A percentile compares a stretch with the other conserved stretches of the same genome.
These are phyloP conservation scores for Kodamaea plutei DNA, from an alignment of 1,139 yeast genomes.

Conservation along the genomic window DNA sequence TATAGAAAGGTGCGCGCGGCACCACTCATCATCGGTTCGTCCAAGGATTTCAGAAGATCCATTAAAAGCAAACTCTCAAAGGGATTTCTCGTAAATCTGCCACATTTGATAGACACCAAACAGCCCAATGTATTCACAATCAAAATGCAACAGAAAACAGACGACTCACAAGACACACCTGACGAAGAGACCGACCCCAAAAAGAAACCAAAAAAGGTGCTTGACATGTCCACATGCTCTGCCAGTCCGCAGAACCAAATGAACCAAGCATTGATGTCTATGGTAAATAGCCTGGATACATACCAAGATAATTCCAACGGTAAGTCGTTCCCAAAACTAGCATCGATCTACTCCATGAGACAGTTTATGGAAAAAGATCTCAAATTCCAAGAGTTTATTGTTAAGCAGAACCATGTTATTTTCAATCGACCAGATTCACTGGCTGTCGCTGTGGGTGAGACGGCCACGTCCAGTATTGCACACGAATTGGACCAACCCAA, in stretches of 20 bases:
- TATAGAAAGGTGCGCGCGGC: slow-evolving; percentile 8
- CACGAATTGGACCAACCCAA: neutral
- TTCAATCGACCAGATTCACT: slow-evolving; percentile 13
- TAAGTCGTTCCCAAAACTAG: slow-evolving; percentile 26
- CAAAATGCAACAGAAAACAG: slow-evolving; percentile 5
- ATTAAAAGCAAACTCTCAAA: slow-evolving; percentile 42
- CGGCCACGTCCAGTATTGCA: neutral
- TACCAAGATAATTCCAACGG: slow-evolving; percentile 28
- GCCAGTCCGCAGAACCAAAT: slow-evolving; percentile 28
- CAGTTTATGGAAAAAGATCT: slow-evolving; percentile 52
- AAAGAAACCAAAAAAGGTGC: slow-evolving; percentile 15
- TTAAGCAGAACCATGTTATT: slow-evolving; percentile 16
- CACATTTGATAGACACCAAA: slow-evolving; percentile 32
- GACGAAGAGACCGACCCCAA: slow-evolving; percentile 8
- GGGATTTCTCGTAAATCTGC: slow-evolving; percentile 47
- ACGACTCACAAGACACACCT: neutral
- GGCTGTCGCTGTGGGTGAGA: neutral
- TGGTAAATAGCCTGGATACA: slow-evolving; percentile 15
- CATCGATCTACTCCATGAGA: slow-evolving; percentile 45
- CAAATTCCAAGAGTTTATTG: slow-evolving; percentile 34
- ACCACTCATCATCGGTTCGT: slow-evolving; percentile 45
- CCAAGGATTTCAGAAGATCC: slow-evolving; percentile 41
- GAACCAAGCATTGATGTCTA: slow-evolving; percentile 20
- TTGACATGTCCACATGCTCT: slow-evolving; percentile 19
- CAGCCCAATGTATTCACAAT: slow-evolving; percentile 22